Evolutionary conservation across 306 rosid genomes (phyloP), one percentile per base, ranked within the genome.

Genomic region (Cucumis melo): DNA sequence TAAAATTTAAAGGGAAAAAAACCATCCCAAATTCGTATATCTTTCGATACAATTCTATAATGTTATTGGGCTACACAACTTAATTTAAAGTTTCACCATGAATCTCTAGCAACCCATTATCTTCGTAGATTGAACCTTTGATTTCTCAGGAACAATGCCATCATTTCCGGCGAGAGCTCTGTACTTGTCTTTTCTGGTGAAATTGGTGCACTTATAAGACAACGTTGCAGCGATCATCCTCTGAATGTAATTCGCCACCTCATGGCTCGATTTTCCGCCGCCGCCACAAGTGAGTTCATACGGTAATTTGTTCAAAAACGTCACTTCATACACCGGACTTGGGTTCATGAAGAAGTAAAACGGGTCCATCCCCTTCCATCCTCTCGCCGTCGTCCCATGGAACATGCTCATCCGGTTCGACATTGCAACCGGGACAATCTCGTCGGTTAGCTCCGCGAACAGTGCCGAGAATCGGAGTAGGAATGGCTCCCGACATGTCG

Each of bases 261-360:
- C 98, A 44, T 88, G 96, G 83, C 97, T 89, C 0, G 89, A 24
- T 50, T 89, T 93, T 0, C 93, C 91, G 0, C 85, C 67, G 0
- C 82, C 58, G 74, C 89, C 89, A 3, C 51, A 66, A 0, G 96
- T 93, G 24, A 93, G 77, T 79, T 93, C 91, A 5, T 48, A 50
- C 0, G 97, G 90, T 78, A 91, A 53, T 89, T 89, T 93, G 55
- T 85, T 90, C 80, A 91, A 71, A 77, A 91, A 91, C 0, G 88
- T 93, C 0, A 93, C 97, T 68, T 93, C 96, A 32, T 93, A 93
- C 1, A 84, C 74, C 1, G 98, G 97, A 58, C 88, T 89, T 6
- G 98, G 97, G 83, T 93, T 91, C 98, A 91, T 91, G 87, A 89
- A 88, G 84, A 93, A 89, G 87, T 91, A 90, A 36, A 93, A 93